A percentile compares a stretch with the other conserved stretches of the same genome.
These are phyloP conservation scores for Nakazawaea ernobii DNA, from an alignment of 805 yeast species.

Conservation along the genomic window DNA sequence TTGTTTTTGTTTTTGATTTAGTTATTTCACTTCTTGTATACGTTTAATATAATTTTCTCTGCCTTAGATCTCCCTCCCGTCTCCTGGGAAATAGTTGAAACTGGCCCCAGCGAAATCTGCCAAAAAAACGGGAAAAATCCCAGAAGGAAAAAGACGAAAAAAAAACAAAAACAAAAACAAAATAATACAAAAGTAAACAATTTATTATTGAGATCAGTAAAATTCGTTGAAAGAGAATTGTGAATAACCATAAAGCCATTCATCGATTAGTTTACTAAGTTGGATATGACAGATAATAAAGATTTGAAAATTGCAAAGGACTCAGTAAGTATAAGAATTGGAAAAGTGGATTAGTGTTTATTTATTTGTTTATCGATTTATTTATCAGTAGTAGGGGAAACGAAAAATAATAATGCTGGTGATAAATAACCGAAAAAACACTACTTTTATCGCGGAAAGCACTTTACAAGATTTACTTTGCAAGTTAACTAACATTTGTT, in stretches of 20 bases:
- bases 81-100: too few relatives aligned
- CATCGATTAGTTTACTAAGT: too few relatives aligned
- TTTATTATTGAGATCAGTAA: neutral
- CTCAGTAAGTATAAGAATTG: slow-evolving; percentile 24
- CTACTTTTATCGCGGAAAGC: neutral
- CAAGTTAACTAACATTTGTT: slow-evolving; percentile 1
- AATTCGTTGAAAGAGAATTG: too few relatives aligned
- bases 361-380: neutral
- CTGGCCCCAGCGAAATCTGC: neutral
- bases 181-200: neutral
- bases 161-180: neutral
- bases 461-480: too few relatives aligned
- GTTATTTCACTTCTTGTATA: neutral
- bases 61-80: neutral
- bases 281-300: neutral
- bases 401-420: neutral
- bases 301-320: slow-evolving; percentile 31
- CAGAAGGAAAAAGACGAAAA: neutral
- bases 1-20: too few relatives aligned
- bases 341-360: neutral
- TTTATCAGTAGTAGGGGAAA: neutral
- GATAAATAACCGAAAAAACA: neutral
- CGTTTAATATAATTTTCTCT: too few relatives aligned
- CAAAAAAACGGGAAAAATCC: neutral
- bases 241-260: too few relatives aligned